phyloP scores from a whole-genome alignment of 2,329 filamentous ascomycete species.

The Penicillium sp. region DNA sequence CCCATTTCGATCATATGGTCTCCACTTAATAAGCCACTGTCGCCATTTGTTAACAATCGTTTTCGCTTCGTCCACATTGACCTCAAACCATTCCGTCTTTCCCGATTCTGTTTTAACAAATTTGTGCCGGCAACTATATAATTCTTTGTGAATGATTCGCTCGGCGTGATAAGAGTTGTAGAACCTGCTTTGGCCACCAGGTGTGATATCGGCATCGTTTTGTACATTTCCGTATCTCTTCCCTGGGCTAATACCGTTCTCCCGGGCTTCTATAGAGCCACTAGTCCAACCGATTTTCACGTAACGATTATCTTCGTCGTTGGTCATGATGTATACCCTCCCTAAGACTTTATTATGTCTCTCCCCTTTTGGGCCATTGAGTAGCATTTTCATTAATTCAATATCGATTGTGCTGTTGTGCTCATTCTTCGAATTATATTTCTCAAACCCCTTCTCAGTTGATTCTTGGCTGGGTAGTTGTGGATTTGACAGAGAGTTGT shows the following conservation, averaged over 20 bases:
- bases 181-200: background rate
- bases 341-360: background rate
- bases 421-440: background rate
- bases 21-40: background rate
- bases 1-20: background rate
- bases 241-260: background rate
- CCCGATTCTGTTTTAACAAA: background rate
- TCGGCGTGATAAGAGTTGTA: background rate
- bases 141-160: background rate
- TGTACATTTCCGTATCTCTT: background rate
- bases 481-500: background rate
- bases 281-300: constrained; percentile 3
- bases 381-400: background rate
- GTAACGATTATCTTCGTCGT: background rate
- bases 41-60: constrained; percentile 1
- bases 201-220: background rate
- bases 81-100: constrained; percentile 1
- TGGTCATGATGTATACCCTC: background rate
- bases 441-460: background rate
- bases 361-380: background rate
- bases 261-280: background rate
- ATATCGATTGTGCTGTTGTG: background rate
- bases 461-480: background rate
- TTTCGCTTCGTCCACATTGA: background rate
- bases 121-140: background rate